These are phyloP conservation scores for Pleurotus pulmonarius DNA, from an alignment of 768 basidiomycete genomes.

Conservation along the genomic window DNA sequence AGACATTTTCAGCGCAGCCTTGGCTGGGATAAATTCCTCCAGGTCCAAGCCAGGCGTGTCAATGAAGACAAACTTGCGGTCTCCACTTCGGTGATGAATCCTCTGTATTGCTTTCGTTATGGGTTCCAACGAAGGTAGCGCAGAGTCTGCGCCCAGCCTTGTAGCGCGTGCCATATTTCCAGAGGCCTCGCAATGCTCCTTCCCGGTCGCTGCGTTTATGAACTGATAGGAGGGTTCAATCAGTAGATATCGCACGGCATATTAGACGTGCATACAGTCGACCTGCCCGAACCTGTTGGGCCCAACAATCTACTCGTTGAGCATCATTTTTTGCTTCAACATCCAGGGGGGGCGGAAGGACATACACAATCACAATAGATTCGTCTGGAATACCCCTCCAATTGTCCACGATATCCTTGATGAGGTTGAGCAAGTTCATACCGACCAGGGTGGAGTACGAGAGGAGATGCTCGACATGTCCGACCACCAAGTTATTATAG, in stretches of 20 bases:
- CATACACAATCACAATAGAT: not conserved
- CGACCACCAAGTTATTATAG: not conserved
- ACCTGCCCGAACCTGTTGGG: not conserved
- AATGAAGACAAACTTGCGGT: conserved; percentile 8
- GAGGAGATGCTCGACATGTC: not conserved
- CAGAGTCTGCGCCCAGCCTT: not conserved
- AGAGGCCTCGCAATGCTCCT: not conserved
- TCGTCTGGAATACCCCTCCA: not conserved
- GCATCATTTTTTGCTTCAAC: not conserved
- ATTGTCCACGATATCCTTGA: not conserved
- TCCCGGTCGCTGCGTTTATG: not conserved
- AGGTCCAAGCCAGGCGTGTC: conserved; percentile 18
- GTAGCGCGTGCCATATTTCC: not conserved
- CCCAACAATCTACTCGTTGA: not conserved
- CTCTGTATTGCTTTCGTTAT: not conserved
- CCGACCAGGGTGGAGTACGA: not conserved
- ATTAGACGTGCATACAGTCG: not conserved
- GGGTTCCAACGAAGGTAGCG: not conserved
- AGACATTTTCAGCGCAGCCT: conserved; percentile 5
- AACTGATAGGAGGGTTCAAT: not conserved
- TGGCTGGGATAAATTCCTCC: conserved; percentile 1
- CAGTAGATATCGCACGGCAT: not conserved
- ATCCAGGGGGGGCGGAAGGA: too few species aligned
- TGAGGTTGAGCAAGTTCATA: not conserved
- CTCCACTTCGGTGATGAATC: not conserved